Evolutionary conservation across 2,329 filamentous ascomycete species (phyloP).

Genomic region (Apiospora hydei): DNA sequence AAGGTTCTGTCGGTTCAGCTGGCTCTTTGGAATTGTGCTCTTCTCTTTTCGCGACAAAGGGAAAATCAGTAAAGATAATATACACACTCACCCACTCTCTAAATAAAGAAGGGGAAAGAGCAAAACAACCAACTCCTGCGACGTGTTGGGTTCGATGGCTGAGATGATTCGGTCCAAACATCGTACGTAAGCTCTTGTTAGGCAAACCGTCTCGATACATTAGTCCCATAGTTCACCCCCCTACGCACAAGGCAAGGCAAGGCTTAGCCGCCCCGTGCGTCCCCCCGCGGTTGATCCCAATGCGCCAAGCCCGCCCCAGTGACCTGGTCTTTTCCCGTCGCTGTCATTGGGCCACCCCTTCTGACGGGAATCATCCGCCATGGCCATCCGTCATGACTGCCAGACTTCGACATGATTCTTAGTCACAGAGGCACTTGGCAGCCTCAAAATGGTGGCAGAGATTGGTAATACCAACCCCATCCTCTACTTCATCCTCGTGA

Average conservation of each 20-base stretch:
- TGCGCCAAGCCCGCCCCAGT: slow-evolving; percentile 12
- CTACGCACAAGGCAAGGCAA: background rate
- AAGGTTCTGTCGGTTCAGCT: background rate
- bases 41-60: background rate
- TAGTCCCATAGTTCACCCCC: background rate
- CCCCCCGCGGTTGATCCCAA: slow-evolving; percentile 12
- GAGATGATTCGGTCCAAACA: background rate
- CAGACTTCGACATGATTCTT: slow-evolving; percentile 10
- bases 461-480: slow-evolving; percentile 3
- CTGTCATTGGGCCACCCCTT: slow-evolving; percentile 12
- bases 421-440: slow-evolving; percentile 14
- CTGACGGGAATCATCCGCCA: slow-evolving; percentile 4
- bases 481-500: background rate
- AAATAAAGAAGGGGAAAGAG: background rate
- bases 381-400: background rate
- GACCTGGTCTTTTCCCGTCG: background rate
- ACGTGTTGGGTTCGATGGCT: background rate
- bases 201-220: background rate
- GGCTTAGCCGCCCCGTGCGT: background rate
- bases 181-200: slow-evolving; percentile 11
- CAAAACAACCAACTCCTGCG: background rate
- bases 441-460: background rate
- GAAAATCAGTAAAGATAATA: background rate
- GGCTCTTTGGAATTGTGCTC: background rate
- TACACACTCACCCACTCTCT: background rate